These are phyloP conservation scores for Phytophthora fragariaefolia DNA, from an alignment of 352 stramenopile species.

Conservation along the genomic window DNA sequence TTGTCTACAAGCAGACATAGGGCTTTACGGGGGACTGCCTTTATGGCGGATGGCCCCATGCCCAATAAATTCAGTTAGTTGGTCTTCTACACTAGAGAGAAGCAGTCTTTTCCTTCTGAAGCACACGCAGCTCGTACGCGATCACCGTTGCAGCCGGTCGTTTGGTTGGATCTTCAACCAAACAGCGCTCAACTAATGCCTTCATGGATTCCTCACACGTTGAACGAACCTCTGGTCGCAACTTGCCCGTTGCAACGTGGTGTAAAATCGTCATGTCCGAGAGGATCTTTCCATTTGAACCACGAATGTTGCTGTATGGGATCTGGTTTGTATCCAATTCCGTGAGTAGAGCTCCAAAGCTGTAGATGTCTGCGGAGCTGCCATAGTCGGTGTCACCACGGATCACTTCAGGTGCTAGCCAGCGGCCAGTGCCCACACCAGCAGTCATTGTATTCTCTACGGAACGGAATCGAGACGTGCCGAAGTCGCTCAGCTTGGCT, in stretches of 20 bases:
- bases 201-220: slow-evolving; percentile 19
- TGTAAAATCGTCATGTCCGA: slow-evolving; percentile 63
- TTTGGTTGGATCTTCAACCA: slow-evolving; percentile 22
- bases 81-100: slow-evolving; percentile 17
- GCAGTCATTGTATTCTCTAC: slow-evolving; percentile 46
- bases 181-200: slow-evolving; percentile 23
- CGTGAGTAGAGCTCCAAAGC: slow-evolving; percentile 51
- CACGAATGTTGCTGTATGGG: slow-evolving; percentile 43
- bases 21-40: too few relatives aligned
- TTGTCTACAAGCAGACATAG: slow-evolving; percentile 11
- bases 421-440: slow-evolving; percentile 59
- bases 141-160: slow-evolving; percentile 26
- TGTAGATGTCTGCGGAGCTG: slow-evolving; percentile 63
- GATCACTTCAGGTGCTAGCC: slow-evolving; percentile 62
- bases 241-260: slow-evolving; percentile 45
- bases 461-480: slow-evolving; percentile 33
- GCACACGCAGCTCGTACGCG: slow-evolving; percentile 31
- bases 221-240: slow-evolving; percentile 28
- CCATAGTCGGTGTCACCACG: slow-evolving; percentile 52
- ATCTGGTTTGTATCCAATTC: slow-evolving; percentile 58
- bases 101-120: slow-evolving; percentile 36
- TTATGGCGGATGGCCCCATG: neutral
- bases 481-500: slow-evolving; percentile 43
- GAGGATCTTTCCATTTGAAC: slow-evolving; percentile 46
- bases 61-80: slow-evolving; percentile 21